Evolutionary conservation across 2,329 filamentous ascomycete genomes (phyloP).

Genomic region (Cyphellophora europaea): DNA sequence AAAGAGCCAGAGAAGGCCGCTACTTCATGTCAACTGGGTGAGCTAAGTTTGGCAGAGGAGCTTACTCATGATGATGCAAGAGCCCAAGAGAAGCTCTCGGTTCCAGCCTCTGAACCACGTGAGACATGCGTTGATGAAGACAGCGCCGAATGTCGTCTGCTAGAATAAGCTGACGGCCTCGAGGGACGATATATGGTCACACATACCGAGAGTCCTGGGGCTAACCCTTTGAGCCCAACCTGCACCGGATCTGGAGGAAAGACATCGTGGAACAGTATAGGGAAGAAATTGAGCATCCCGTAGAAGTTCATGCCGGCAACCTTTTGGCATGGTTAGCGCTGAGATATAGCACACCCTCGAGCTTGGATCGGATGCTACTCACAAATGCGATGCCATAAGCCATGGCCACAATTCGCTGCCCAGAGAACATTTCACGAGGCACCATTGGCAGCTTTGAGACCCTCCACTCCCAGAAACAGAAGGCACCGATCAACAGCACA

Average conservation of each 20-base stretch:
- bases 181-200: too few relatives aligned
- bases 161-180: too few relatives aligned
- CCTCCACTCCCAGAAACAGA: conserved; percentile 11
- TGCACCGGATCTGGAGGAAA: conserved; percentile 13
- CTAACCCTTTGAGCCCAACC: conserved; percentile 10
- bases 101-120: conserved; percentile 11
- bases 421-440: conserved; percentile 12
- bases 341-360: neutral
- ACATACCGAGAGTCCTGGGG: conserved; percentile 9
- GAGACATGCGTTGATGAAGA: conserved; percentile 10
- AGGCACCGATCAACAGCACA: conserved; percentile 6
- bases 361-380: too few relatives aligned
- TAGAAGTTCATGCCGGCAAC: conserved; percentile 15
- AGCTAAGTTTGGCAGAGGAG: neutral
- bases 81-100: conserved; percentile 9
- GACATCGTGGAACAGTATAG: conserved; percentile 7
- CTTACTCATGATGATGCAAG: conserved; percentile 12
- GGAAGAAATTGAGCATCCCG: conserved; percentile 14
- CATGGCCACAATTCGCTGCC: conserved; percentile 12
- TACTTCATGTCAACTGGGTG: conserved; percentile 1
- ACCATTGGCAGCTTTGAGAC: conserved; percentile 13
- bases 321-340: neutral
- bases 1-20: conserved; percentile 9
- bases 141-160: conserved; percentile 12
- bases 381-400: conserved; percentile 13